Evolutionary conservation across 176 grass and related monocot genomes (phyloP).

Genomic region (Microstegium vimineum): DNA sequence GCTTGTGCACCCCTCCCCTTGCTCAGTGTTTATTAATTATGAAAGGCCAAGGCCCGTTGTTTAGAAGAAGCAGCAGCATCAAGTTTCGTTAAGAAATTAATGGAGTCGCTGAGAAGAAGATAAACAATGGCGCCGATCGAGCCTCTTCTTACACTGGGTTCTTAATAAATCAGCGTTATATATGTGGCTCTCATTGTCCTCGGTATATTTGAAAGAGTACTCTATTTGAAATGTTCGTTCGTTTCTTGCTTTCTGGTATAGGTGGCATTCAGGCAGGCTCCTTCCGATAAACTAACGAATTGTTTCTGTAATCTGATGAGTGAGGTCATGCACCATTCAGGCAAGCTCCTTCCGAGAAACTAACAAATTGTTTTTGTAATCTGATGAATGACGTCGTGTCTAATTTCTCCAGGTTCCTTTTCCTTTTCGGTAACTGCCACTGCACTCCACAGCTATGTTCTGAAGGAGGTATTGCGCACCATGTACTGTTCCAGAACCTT

Average conservation of each 20-base stretch:
- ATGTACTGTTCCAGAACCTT: too few relatives aligned
- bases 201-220: too few relatives aligned
- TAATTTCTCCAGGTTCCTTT: background rate
- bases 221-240: background rate
- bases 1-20: background rate
- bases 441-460: too few relatives aligned
- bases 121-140: background rate
- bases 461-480: too few relatives aligned
- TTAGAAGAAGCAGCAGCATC: background rate
- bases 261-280: background rate
- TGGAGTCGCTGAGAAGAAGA: background rate
- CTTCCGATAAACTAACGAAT: background rate
- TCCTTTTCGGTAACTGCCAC: too few relatives aligned
- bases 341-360: background rate
- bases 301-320: background rate
- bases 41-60: background rate
- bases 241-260: too few relatives aligned
- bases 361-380: background rate
- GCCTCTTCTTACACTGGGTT: too few relatives aligned
- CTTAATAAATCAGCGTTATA: background rate
- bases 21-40: background rate
- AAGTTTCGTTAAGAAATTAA: background rate
- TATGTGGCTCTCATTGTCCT: background rate
- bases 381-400: background rate
- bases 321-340: background rate